These are phyloP conservation scores for Monosporascus sp. DNA, from an alignment of 2,329 filamentous ascomycete genomes.

Conservation along the genomic window DNA sequence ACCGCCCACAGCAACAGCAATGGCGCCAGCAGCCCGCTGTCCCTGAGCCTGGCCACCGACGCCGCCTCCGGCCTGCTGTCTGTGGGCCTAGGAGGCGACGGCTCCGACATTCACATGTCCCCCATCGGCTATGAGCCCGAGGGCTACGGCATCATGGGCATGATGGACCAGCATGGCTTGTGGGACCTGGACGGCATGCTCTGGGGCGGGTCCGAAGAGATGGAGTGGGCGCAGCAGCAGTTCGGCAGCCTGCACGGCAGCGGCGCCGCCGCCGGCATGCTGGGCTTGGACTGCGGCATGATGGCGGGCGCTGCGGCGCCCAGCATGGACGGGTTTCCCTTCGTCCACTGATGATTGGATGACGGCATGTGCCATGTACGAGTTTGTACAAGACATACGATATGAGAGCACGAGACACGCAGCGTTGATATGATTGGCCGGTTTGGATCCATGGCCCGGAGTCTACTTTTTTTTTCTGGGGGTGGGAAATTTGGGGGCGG, in stretches of 20 bases:
- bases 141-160: conserved; percentile 46
- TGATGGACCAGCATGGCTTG: conserved; percentile 49
- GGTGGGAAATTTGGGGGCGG: background rate
- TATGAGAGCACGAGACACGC: background rate
- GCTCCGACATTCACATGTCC: conserved; percentile 43
- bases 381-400: background rate
- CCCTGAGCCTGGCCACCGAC: conserved; percentile 28
- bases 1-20: conserved; percentile 21
- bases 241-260: conserved; percentile 21
- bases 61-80: conserved; percentile 23
- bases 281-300: conserved; percentile 33
- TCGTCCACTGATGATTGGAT: conserved; percentile 32
- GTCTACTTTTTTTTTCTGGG: background rate
- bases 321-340: conserved; percentile 37
- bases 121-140: conserved; percentile 48
- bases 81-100: conserved; percentile 28
- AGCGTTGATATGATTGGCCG: conserved; percentile 4
- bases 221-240: conserved; percentile 29
- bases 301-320: conserved; percentile 29
- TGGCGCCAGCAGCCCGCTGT: conserved; percentile 20
- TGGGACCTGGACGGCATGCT: conserved; percentile 55
- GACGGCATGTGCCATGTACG: background rate
- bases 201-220: conserved; percentile 42
- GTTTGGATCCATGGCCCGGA: conserved; percentile 2
- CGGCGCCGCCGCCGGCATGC: conserved; percentile 17